Evolutionary conservation across 2,329 filamentous ascomycete species (phyloP), one percentile per base, ranked within the genome.

Genomic region (Coleophoma eucalyptorum): DNA sequence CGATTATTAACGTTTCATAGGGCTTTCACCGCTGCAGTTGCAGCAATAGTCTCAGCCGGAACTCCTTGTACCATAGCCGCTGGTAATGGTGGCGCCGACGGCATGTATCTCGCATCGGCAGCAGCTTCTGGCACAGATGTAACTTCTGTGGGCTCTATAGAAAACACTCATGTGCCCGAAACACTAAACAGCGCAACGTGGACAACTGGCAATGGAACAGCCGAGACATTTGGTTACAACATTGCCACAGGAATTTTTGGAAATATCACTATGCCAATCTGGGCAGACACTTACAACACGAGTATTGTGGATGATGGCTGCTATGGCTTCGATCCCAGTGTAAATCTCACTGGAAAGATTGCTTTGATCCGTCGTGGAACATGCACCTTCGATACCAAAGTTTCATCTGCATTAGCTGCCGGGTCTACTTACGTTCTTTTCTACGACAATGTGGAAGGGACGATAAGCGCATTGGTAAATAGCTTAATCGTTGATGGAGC

Each of bases 371-470:
- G 43, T 18, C 51, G 44, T 19, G 51, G 51, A 12, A 46, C 35
- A 12, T 54, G 54, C 31, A 46, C 41, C 13, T 54, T 54, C 19
- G 35, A 48, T 31, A 47, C 19, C 3, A 50, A 53, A 34, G 12
- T 37, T 7, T 3, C n/a, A 13, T 38, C 37, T 18, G 12, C 20
- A 34, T n/a, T 20, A 13, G 33, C 45, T 47, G 26, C 26, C n/a
- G 34, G 34, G 2, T 32, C 45, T n/a, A 38, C 8, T 11, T 3
- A 37, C 4, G 45, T 47, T 7, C 15, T 47, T n/a, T 20, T 47
- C 20, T 47, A 47, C 34, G 37, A 47, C 13, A 46, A 35, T 12
- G 32, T 13, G 5, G 31, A 12, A 7, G 43, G 43, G 7, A n/a
- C n/a, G n/a, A n/a, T n/a, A n/a, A n/a, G n/a, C 26, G 6, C 26